These are phyloP conservation scores for Hymenoscyphus albidus DNA, from an alignment of 2,329 filamentous ascomycete species.

Conservation along the genomic window DNA sequence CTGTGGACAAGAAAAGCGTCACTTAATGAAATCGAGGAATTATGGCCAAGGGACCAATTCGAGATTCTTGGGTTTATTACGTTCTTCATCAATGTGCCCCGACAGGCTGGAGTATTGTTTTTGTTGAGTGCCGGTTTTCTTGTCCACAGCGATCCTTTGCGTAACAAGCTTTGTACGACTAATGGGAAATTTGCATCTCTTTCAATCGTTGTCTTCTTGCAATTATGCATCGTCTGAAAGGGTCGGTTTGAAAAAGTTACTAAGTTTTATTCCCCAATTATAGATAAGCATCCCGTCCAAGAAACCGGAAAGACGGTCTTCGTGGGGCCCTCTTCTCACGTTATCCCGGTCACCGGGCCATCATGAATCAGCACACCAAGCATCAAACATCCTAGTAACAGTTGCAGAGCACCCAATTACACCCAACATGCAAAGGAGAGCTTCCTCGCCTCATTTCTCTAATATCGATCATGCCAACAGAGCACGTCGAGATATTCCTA, in stretches of 20 bases:
- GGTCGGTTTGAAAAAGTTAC: constrained; percentile 32
- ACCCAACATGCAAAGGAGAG: constrained; percentile 3
- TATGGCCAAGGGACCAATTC: background rate
- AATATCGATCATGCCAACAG: constrained; percentile 10
- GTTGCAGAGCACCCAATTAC: constrained; percentile 17
- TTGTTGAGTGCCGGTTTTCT: constrained; percentile 21
- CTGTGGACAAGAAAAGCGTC: constrained; percentile 2
- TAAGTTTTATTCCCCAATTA: constrained; percentile 33
- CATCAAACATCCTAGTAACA: constrained; percentile 17
- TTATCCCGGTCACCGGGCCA: constrained; percentile 35
- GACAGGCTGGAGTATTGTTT: constrained; percentile 11
- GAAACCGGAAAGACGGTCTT: constrained; percentile 40
- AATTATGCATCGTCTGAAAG: constrained; percentile 21
- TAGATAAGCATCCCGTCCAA: constrained; percentile 38
- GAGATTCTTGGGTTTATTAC: background rate
- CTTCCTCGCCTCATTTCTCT: constrained; percentile 11
- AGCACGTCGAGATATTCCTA: constrained; percentile 18
- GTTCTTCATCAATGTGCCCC: constrained; percentile 1
- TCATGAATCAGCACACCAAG: constrained; percentile 27
- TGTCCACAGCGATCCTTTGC: constrained; percentile 19
- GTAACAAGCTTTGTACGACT: constrained; percentile 35
- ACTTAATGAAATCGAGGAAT: background rate
- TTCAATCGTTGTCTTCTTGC: constrained; percentile 29
- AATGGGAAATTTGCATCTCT: constrained; percentile 32
- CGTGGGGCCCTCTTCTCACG: constrained; percentile 42